Conservation (phyloP, 2,329 filamentous ascomycete species). For the Cladosporium sp. region DNA sequence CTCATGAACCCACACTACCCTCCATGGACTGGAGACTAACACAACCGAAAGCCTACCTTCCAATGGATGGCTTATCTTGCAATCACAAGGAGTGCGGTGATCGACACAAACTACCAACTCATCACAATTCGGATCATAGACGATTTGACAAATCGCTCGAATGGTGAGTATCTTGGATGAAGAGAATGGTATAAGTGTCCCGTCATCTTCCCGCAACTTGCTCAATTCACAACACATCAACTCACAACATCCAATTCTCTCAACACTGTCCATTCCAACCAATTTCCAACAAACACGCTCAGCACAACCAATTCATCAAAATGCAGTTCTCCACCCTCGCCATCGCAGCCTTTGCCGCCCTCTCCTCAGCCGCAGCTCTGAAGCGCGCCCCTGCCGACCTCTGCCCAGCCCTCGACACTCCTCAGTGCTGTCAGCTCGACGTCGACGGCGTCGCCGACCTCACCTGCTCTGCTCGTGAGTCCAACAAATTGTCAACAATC, state of each 20-base stretch:
- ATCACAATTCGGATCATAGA: background rate
- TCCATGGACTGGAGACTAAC: background rate
- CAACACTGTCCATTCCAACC: background rate
- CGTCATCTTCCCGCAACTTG: background rate
- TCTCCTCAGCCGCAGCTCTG: constrained; percentile 19
- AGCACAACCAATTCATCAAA: constrained; percentile 6
- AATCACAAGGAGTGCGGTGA: background rate
- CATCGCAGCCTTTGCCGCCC: constrained; percentile 21
- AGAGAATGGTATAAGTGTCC: constrained; percentile 11
- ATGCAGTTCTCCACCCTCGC: constrained; percentile 26
- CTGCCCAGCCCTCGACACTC: constrained; percentile 24
- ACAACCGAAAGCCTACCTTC: background rate
- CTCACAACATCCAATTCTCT: background rate
- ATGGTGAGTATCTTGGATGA: background rate
- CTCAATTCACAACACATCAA: background rate
- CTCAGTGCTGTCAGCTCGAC: constrained; percentile 25
- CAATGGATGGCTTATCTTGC: constrained; percentile 12
- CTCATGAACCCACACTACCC: background rate
- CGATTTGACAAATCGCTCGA: background rate
- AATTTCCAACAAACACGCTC: background rate
- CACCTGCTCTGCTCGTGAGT: constrained; percentile 23
- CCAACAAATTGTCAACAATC: background rate
- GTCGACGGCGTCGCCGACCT: constrained; percentile 20
- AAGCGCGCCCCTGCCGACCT: constrained; percentile 8
- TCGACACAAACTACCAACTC: constrained; percentile 8